Conservation (phyloP, 2,329 filamentous ascomycete genomes). For the Alternaria longipes region DNA sequence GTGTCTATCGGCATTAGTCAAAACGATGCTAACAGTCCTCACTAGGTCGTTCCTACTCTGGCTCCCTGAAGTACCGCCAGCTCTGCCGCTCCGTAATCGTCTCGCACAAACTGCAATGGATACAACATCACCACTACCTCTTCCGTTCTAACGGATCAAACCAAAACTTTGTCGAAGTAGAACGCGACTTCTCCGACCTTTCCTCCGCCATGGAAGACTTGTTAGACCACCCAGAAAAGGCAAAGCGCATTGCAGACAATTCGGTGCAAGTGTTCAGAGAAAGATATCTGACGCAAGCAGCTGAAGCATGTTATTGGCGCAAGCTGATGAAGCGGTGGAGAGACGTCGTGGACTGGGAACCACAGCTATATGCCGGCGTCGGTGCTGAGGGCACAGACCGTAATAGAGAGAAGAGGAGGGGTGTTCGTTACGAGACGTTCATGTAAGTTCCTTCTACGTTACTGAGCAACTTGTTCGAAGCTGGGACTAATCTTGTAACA, state of each 20-base stretch:
- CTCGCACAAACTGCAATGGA: constrained; percentile 49
- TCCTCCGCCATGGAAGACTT: constrained; percentile 41
- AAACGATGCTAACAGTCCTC: constrained; percentile 23
- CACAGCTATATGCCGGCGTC: constrained; percentile 35
- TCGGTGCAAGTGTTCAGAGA: constrained; percentile 42
- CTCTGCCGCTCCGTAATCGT: constrained; percentile 56
- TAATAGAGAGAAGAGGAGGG: constrained; percentile 36
- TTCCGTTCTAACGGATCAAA: constrained; percentile 38
- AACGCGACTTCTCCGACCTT: constrained; percentile 48
- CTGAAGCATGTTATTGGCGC: constrained; percentile 47
- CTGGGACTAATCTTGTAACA: neutral
- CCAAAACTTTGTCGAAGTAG: constrained; percentile 48
- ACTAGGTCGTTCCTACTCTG: constrained; percentile 57
- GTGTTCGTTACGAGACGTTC: constrained; percentile 45
- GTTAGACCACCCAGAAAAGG: constrained; percentile 43
- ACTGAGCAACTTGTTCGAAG: neutral
- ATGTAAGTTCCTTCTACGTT: constrained; percentile 32
- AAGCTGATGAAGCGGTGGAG: constrained; percentile 34
- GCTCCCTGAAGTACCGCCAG: constrained; percentile 63
- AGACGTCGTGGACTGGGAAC: constrained; percentile 40
- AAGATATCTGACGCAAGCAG: constrained; percentile 44
- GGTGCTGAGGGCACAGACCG: constrained; percentile 28
- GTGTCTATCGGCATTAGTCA: neutral
- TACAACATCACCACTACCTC: constrained; percentile 48
- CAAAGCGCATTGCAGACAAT: constrained; percentile 47